Base-by-base conservation (phyloP, 1,139 yeast genomes). In the Torulaspora globosa region DNA sequence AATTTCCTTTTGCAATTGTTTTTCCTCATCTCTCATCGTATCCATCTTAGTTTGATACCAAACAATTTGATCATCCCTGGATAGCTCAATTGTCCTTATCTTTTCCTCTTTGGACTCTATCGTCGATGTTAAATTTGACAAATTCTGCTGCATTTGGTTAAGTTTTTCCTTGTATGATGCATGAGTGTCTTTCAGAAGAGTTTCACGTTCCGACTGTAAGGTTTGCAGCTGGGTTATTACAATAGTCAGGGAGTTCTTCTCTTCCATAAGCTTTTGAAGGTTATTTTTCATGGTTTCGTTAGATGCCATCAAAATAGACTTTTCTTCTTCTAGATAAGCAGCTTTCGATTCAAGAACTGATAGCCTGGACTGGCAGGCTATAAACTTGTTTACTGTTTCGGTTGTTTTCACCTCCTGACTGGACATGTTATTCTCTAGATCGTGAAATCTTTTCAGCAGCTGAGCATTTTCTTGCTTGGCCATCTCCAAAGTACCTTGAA, bases 41-140 rank as follows among this genome's bases (percentile, higher is more conserved):
- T 84, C 92, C 47, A 85, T 72, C 60, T 82, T 81, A 15, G 77
- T 71, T 58, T 84, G 87, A 57, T 80, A 84, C 39, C 85, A 80
- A 49, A 75, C 76, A 39, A 77, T 65, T 19, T 83, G 83, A 48
- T 75, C 66, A 44, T 79, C 84, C 29, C 79, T 80, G 37, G 78
- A 66, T 1, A 56, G 50, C 1, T 62, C 46, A 21, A 77, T 51
- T 39, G 78, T 79, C 24, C 60, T 56, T 10, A 51, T 26, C 26
- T 47, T 46, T 14, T 32, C 15, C 11, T 43, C 41, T 29, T 49
- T 34, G 18, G 35, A 10, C n/a, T 28, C 36, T 18, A 39, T 10
- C 10, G 31, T 31, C 14, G 48, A 21, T 8, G 33, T 39, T 21
- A 39, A 2, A 12, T 39, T 36, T 12, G 12, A 32, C 8, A 29